Percentiles rank a stretch among this genome's conserved stretches.
Evolutionary conservation across 129 eudicot species (phyloP).

Genomic region (Arctium minus): DNA sequence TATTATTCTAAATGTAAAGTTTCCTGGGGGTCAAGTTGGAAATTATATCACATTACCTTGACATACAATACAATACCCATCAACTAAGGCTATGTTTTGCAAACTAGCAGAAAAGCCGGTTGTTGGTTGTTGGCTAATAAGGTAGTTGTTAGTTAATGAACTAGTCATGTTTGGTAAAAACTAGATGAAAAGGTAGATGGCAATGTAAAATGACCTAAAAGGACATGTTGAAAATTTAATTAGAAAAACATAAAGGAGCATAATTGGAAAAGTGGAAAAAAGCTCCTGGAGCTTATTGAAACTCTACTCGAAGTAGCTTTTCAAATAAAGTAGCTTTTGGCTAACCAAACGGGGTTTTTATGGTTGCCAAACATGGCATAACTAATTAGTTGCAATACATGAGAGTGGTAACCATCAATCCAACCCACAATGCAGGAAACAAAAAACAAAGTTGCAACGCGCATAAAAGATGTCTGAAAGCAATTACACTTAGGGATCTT

Average conservation of each 20-base stretch:
- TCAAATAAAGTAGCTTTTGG: not conserved
- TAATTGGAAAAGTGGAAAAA: not conserved
- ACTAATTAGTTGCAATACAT: not conserved
- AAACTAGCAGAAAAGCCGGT: not conserved
- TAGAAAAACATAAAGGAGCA: not conserved
- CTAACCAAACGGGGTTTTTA: not conserved
- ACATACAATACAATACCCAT: too few species aligned
- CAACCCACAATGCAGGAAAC: not conserved
- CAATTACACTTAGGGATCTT: not conserved
- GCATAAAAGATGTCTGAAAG: not conserved
- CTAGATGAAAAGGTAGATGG: not conserved
- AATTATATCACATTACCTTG: too few species aligned
- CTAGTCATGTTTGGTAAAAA: not conserved
- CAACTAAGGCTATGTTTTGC: not conserved
- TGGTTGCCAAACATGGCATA: not conserved
- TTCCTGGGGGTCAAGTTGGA: not conserved
- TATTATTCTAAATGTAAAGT: not conserved
- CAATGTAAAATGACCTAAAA: not conserved
- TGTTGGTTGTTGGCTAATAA: not conserved
- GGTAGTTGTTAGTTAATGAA: not conserved
- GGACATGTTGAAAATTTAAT: not conserved
- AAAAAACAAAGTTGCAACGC: not conserved
- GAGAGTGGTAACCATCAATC: not conserved
- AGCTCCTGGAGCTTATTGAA: not conserved
- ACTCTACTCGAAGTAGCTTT: not conserved